A percentile compares a stretch with the other conserved stretches of the same genome.
Conservation (phyloP, 192 early-diverging fungal genomes). For the Coemansia sp. region DNA sequence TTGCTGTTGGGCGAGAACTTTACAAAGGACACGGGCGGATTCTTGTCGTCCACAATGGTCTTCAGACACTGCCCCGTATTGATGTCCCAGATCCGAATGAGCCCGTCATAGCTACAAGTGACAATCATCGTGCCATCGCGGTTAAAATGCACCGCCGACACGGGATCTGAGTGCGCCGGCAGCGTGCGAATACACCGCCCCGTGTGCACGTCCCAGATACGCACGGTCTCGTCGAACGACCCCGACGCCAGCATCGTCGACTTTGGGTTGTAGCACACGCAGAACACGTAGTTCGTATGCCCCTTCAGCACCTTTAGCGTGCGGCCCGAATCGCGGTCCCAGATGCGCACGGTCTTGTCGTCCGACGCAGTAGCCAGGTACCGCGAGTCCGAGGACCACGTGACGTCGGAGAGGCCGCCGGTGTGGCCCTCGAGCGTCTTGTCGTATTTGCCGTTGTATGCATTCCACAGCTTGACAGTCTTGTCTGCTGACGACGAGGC, state of each 20-base stretch:
- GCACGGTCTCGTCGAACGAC: constrained; percentile 95
- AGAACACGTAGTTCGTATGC: constrained; percentile 97
- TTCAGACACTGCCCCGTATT: constrained; percentile 97
- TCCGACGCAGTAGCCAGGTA: constrained; percentile 89
- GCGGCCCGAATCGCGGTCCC: constrained; percentile 73
- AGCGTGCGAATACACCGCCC: constrained; percentile 91
- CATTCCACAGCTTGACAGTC: constrained; percentile 92
- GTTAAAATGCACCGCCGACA: constrained; percentile 94
- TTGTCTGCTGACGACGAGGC: constrained; percentile 90
- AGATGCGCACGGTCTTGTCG: constrained; percentile 93
- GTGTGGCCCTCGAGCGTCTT: constrained; percentile 86
- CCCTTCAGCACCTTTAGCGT: constrained; percentile 79
- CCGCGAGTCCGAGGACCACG: constrained; percentile 92
- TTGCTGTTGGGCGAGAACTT: constrained; percentile 99
- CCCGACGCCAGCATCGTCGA: constrained; percentile 94
- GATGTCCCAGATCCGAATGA: constrained; percentile 99
- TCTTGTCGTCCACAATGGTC: constrained; percentile 93
- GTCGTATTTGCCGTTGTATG: constrained; percentile 72
- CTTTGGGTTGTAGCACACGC: constrained; percentile 94
- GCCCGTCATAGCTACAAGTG: constrained; percentile 89
- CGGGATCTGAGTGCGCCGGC: constrained; percentile 94
- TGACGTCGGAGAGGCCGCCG: constrained; percentile 91
- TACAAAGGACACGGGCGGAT: constrained; percentile 94
- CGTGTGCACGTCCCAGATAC: constrained; percentile 93
- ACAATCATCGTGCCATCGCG: constrained; percentile 96